A percentile compares a stretch with the other conserved stretches of the same genome.
Evolutionary conservation across 2,329 filamentous ascomycete species (phyloP).

Genomic region (Helminthosporium solani): DNA sequence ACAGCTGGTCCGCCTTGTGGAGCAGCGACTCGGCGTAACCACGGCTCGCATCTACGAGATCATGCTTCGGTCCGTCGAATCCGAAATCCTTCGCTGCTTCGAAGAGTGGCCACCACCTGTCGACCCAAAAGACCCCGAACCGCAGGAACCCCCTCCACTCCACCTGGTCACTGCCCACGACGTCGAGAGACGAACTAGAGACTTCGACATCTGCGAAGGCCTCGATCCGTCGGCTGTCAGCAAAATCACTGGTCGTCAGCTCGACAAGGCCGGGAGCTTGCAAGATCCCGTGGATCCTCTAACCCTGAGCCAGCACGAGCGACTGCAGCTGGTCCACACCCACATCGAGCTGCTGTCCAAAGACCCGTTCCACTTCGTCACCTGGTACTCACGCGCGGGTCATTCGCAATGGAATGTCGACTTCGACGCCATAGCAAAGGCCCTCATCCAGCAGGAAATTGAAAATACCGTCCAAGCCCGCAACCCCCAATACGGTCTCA

Average conservation of each 20-base stretch:
- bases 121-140: conserved; percentile 20
- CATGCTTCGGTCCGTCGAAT: conserved; percentile 69
- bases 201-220: conserved; percentile 44
- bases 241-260: conserved; percentile 22
- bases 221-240: conserved; percentile 34
- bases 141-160: conserved; percentile 10
- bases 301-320: conserved; percentile 25
- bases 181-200: conserved; percentile 43
- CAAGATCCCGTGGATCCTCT: conserved; percentile 26
- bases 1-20: conserved; percentile 70
- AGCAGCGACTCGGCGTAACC: conserved; percentile 67
- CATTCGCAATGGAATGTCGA: conserved; percentile 80
- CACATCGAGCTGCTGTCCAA: conserved; percentile 73
- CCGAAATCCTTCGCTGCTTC: conserved; percentile 67
- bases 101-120: conserved; percentile 47
- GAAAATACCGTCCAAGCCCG: conserved; percentile 77
- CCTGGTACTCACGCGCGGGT: conserved; percentile 63
- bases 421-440: conserved; percentile 70
- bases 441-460: conserved; percentile 73
- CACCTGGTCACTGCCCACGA: conserved; percentile 45
- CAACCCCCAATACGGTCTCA: conserved; percentile 74
- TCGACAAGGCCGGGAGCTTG: conserved; percentile 19
- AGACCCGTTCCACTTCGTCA: conserved; percentile 65
- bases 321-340: conserved; percentile 56
- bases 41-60: conserved; percentile 78